Evolutionary conservation across 441 rosid species (phyloP).

Genomic region (Theobroma grandiflorum): DNA sequence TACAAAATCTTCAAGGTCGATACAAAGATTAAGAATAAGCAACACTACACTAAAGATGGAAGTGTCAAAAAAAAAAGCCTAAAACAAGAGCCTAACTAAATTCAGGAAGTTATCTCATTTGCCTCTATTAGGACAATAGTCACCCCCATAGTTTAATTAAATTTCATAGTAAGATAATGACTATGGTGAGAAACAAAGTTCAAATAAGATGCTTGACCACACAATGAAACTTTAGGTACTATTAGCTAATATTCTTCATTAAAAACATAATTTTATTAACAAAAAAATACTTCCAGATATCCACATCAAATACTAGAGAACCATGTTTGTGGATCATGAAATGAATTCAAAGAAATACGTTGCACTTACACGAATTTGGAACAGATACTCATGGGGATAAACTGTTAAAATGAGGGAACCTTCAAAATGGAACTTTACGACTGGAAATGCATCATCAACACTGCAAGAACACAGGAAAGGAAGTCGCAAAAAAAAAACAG

Average conservation of each 20-base stretch:
- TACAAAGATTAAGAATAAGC: background rate
- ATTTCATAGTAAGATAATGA: background rate
- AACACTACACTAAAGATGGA: background rate
- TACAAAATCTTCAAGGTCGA: slow-evolving; percentile 13
- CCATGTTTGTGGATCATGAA: background rate
- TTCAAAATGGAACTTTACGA: slow-evolving; percentile 71
- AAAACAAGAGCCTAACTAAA: background rate
- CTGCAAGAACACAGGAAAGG: slow-evolving; percentile 55
- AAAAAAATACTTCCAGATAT: slow-evolving; percentile 12
- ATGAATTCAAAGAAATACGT: background rate
- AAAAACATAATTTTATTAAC: background rate
- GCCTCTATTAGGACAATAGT: slow-evolving; percentile 4
- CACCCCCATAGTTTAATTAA: background rate
- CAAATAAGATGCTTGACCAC: background rate
- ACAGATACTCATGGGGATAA: slow-evolving; percentile 80
- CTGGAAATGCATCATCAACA: slow-evolving; percentile 77
- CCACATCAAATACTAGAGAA: background rate
- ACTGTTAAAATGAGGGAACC: slow-evolving; percentile 65
- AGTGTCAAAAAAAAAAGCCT: background rate
- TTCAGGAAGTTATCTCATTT: background rate
- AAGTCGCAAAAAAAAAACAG: background rate
- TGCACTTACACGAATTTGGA: slow-evolving; percentile 64
- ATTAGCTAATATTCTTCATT: slow-evolving; percentile 4
- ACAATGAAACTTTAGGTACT: background rate
- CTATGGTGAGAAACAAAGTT: background rate